These are phyloP conservation scores for Tetradesmus obliquus DNA, from an alignment of 139 green algal genomes.

Conservation along the genomic window DNA sequence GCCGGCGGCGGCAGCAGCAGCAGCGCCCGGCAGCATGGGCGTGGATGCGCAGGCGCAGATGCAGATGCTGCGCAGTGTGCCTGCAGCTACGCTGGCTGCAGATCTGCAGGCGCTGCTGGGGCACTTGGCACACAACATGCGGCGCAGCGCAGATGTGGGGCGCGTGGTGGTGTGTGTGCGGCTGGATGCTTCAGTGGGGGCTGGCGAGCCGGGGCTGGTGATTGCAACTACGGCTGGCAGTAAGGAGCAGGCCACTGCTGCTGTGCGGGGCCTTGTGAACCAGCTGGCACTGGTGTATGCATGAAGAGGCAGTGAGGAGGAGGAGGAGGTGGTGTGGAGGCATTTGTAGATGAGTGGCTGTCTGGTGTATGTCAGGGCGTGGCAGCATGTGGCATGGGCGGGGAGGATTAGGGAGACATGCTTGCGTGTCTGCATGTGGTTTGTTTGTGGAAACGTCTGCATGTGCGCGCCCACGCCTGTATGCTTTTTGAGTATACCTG, in stretches of 20 bases:
- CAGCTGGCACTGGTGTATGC: constrained; percentile 67
- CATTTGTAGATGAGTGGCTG: not conserved
- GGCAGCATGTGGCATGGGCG: not conserved
- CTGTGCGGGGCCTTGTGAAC: constrained; percentile 67
- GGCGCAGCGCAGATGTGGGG: not conserved
- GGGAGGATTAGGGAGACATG: not conserved
- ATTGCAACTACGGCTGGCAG: constrained; percentile 12
- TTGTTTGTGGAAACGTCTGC: not conserved
- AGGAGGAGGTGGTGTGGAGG: too few species aligned
- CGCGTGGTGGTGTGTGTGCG: constrained; percentile 32
- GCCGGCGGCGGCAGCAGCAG: not conserved
- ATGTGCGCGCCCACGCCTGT: too few species aligned
- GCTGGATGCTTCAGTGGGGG: not conserved
- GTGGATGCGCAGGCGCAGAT: not conserved
- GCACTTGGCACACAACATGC: not conserved
- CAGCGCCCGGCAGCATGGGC: not conserved
- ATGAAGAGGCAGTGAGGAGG: not conserved
- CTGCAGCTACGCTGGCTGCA: not conserved
- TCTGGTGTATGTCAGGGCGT: too few species aligned
- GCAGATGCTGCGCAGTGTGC: not conserved
- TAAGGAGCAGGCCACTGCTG: not conserved
- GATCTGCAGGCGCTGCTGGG: constrained; percentile 31
- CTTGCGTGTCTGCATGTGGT: not conserved
- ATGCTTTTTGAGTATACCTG: not conserved
- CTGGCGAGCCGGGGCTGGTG: constrained; percentile 27